Percentiles rank a stretch among this genome's conserved stretches.
Conservation (phyloP, 352 stramenopile species). For the Phytophthora ohioensis region DNA sequence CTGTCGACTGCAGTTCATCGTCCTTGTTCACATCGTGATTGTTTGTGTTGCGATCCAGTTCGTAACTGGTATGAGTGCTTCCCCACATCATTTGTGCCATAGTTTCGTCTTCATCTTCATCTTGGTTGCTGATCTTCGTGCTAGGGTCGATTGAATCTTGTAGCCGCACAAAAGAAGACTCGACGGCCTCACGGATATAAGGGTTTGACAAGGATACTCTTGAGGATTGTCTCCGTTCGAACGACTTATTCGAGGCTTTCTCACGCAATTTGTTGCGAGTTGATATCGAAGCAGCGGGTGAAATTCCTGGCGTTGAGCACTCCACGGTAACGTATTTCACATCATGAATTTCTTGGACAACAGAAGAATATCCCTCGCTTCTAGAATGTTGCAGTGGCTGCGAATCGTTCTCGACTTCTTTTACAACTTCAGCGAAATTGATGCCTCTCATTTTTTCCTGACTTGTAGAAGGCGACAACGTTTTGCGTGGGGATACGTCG, state of each 20-base stretch:
- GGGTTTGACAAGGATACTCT: not conserved
- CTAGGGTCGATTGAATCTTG: not conserved
- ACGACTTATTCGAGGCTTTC: not conserved
- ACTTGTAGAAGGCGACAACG: not conserved
- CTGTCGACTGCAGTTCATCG: slow-evolving; percentile 2
- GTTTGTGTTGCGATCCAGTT: not conserved
- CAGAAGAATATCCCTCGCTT: not conserved
- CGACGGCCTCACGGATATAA: not conserved
- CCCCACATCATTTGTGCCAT: slow-evolving; percentile 19
- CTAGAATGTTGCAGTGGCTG: not conserved
- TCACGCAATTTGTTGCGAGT: not conserved
- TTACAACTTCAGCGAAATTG: not conserved
- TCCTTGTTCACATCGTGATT: not conserved
- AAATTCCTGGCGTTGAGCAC: not conserved
- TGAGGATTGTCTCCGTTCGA: not conserved
- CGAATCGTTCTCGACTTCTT: not conserved
- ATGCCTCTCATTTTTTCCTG: not conserved
- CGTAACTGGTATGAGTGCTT: slow-evolving; percentile 28
- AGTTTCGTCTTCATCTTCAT: slow-evolving; percentile 18
- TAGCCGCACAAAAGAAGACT: not conserved
- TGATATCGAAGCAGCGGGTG: not conserved
- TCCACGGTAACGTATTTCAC: not conserved
- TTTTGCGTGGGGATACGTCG: not conserved
- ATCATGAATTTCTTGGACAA: not conserved
- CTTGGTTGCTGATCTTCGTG: not conserved